These are phyloP conservation scores for Metarhizium sp. DNA, from an alignment of 2,329 filamentous ascomycete species.

Conservation along the genomic window DNA sequence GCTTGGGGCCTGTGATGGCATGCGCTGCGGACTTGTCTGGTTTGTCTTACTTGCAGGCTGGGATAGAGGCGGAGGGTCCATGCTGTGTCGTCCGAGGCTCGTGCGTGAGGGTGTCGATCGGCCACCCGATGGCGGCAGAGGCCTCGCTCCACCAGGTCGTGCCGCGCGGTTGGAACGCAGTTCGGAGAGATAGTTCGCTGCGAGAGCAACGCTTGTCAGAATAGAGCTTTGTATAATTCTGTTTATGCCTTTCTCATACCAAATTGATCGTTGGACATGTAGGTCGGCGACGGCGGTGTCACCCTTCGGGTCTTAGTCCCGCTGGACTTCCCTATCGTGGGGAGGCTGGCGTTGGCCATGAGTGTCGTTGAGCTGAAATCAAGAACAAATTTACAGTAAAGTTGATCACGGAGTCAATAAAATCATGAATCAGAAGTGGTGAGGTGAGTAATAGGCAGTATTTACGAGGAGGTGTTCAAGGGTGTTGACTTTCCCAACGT, in stretches of 20 bases:
- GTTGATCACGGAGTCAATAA: neutral
- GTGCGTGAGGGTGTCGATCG: slow-evolving; percentile 18
- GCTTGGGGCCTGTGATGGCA: slow-evolving; percentile 27
- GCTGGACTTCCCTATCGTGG: slow-evolving; percentile 19
- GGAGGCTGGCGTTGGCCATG: neutral
- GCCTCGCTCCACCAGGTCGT: slow-evolving; percentile 63
- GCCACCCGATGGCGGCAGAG: slow-evolving; percentile 36
- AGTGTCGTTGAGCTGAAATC: neutral
- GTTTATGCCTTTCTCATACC: slow-evolving; percentile 30
- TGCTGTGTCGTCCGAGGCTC: slow-evolving; percentile 21
- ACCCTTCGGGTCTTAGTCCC: slow-evolving; percentile 39
- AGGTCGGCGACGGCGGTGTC: slow-evolving; percentile 51
- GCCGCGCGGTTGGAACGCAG: slow-evolving; percentile 59
- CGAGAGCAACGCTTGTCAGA: slow-evolving; percentile 5
- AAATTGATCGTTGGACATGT: slow-evolving; percentile 60
- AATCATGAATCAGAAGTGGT: neutral
- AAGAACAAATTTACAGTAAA: neutral
- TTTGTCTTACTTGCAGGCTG: slow-evolving; percentile 14
- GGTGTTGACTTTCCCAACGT: slow-evolving; percentile 5
- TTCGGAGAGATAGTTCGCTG: slow-evolving; percentile 62
- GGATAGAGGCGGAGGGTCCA: slow-evolving; percentile 20
- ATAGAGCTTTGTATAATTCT: neutral
- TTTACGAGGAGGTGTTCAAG: slow-evolving; percentile 1
- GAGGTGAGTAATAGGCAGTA: neutral
- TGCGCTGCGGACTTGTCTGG: slow-evolving; percentile 16